A percentile compares a stretch with the other conserved stretches of the same genome.
Conservation (phyloP, 257 asterid genomes). For the Anisodus tanguticus region DNA sequence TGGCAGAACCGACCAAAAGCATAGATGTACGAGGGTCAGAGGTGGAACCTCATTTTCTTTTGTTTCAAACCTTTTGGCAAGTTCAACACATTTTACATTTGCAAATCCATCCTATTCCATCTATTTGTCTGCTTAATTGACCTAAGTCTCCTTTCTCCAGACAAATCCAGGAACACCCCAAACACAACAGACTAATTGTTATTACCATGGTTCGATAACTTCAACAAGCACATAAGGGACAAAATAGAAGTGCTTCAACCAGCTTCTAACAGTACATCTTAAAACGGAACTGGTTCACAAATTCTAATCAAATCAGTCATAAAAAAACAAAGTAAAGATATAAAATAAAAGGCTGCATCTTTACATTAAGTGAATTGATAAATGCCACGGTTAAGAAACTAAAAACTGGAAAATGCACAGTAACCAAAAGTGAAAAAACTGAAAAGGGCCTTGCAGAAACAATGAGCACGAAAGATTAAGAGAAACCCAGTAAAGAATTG, state of each 20-base stretch:
- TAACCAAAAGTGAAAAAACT: neutral
- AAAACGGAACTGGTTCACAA: neutral
- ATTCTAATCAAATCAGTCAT: neutral
- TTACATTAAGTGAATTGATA: neutral
- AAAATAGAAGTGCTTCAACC: neutral
- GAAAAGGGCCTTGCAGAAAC: neutral
- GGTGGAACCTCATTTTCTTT: neutral
- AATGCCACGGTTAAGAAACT: neutral
- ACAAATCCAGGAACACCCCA: neutral
- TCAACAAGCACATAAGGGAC: neutral
- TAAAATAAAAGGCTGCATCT: neutral
- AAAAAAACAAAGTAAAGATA: neutral
- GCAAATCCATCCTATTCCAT: neutral
- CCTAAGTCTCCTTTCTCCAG: neutral
- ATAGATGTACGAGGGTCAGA: neutral
- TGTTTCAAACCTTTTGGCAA: neutral
- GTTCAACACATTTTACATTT: neutral
- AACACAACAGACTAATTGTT: neutral
- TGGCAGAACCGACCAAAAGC: neutral
- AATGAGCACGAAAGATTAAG: no score
- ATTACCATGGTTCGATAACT: neutral
- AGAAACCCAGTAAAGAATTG: neutral
- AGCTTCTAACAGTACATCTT: neutral
- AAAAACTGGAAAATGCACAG: neutral
- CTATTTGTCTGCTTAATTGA: neutral